These are phyloP conservation scores for Lactarius quietus DNA, from an alignment of 768 basidiomycete genomes.

Conservation along the genomic window DNA sequence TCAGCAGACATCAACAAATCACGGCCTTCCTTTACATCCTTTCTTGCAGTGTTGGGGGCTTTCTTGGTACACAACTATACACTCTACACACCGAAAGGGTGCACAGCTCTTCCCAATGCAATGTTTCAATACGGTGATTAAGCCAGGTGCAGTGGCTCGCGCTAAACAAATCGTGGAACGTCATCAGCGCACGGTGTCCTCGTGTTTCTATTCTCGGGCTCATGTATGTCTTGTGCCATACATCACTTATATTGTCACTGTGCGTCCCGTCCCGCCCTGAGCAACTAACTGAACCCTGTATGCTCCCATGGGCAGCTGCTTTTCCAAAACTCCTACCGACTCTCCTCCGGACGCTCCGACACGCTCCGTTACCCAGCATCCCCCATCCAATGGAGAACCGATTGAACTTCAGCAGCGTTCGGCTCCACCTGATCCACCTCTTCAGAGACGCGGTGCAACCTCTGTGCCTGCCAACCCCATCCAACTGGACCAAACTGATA, in stretches of 20 bases:
- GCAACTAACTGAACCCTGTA: neutral
- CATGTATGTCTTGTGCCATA: neutral
- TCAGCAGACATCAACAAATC: neutral
- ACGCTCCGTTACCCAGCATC: neutral
- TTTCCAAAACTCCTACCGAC: neutral
- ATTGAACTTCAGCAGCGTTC: neutral
- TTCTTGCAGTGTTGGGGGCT: neutral
- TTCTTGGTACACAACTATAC: neutral
- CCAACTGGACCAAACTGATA: too few species aligned
- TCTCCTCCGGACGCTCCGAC: neutral
- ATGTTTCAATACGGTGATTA: neutral
- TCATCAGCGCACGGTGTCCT: neutral
- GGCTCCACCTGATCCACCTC: neutral
- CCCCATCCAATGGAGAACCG: neutral
- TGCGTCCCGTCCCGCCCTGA: neutral
- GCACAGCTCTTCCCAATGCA: neutral
- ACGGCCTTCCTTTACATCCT: neutral
- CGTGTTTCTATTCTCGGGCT: neutral
- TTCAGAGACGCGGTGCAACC: neutral
- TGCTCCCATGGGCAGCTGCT: neutral
- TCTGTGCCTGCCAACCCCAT: neutral
- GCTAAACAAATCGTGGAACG: neutral
- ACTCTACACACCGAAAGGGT: neutral
- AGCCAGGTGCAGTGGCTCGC: neutral
- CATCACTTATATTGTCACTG: neutral